Percentiles rank a stretch among this genome's conserved stretches.
phyloP scores from a whole-genome alignment of 495 filamentous ascomycete species.

The Hypomontagnella submonticulosa region DNA sequence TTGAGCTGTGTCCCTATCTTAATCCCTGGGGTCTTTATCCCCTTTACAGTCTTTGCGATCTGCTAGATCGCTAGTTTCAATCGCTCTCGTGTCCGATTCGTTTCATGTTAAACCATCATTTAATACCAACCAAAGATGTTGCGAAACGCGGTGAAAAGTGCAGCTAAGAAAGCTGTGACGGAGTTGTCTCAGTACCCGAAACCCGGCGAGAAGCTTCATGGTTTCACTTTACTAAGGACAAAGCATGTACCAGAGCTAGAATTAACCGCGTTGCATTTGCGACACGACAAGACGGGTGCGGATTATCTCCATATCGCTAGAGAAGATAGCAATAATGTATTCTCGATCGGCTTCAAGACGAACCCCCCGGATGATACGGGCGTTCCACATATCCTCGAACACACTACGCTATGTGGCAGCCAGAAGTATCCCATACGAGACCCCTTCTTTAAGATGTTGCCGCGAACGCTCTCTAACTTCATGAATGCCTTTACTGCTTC shows the following conservation, averaged over 20 bases:
- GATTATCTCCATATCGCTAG: constrained; percentile 95
- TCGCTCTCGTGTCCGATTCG: neutral
- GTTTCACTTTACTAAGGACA: constrained; percentile 86
- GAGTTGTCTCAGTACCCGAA: constrained; percentile 77
- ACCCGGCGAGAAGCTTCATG: constrained; percentile 85
- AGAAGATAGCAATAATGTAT: constrained; percentile 98
- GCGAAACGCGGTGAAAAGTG: constrained; percentile 61
- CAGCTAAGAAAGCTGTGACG: constrained; percentile 72
- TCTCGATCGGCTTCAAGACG: constrained; percentile 98
- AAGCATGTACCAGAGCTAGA: constrained; percentile 96
- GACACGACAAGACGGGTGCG: constrained; percentile 92
- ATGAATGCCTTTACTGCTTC: constrained; percentile 99
- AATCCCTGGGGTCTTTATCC: neutral
- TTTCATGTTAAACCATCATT: constrained; percentile 12
- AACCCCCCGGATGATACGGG: constrained; percentile 97
- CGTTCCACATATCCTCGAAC: constrained; percentile 96
- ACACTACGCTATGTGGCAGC: constrained; percentile 96
- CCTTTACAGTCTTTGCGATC: constrained; percentile 1
- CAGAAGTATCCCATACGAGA: constrained; percentile 98
- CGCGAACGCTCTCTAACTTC: constrained; percentile 95
- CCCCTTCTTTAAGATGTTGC: constrained; percentile 99
- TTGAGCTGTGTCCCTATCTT: neutral
- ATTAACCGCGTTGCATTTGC: constrained; percentile 86
- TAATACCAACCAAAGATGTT: constrained; percentile 53
- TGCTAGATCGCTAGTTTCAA: constrained; percentile 5